Conservation (phyloP, 345 rosid genomes). For the Angophora floribunda region DNA sequence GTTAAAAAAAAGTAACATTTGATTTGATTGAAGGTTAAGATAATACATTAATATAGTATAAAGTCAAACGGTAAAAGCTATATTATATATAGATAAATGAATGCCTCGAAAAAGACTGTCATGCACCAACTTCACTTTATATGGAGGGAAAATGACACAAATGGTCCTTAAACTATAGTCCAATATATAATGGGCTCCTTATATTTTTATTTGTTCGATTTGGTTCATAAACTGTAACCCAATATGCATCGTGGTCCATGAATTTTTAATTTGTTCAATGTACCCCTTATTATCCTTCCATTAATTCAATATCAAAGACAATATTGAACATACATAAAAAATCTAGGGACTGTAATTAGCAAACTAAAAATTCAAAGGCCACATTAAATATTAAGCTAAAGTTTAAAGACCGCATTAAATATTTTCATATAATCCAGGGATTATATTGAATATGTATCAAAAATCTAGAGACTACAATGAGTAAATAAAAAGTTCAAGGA, state of each 20-base stretch:
- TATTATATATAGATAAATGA: neutral
- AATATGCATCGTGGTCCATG: neutral
- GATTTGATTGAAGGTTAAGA: neutral
- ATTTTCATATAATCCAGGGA: neutral
- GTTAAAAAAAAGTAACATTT: neutral
- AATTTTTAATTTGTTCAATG: neutral
- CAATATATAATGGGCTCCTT: too few species aligned
- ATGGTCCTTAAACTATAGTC: neutral
- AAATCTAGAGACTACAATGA: too few species aligned
- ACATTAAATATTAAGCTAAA: neutral
- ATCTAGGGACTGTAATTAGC: too few species aligned
- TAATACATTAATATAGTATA: neutral
- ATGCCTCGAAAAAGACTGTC: neutral
- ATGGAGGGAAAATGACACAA: neutral
- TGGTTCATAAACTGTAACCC: neutral
- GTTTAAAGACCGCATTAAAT: too few species aligned
- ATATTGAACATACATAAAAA: too few species aligned
- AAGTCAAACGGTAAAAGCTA: neutral
- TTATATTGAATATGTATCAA: too few species aligned
- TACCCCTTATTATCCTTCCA: rapidly evolving
- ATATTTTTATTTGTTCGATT: too few species aligned
- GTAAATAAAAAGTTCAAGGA: too few species aligned
- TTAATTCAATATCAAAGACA: neutral
- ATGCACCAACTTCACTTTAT: neutral
- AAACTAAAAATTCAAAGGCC: too few species aligned